A percentile compares a stretch with the other conserved stretches of the same genome.
phyloP scores from a whole-genome alignment of 2,329 filamentous ascomycete genomes.

The Penicillium sp. region DNA sequence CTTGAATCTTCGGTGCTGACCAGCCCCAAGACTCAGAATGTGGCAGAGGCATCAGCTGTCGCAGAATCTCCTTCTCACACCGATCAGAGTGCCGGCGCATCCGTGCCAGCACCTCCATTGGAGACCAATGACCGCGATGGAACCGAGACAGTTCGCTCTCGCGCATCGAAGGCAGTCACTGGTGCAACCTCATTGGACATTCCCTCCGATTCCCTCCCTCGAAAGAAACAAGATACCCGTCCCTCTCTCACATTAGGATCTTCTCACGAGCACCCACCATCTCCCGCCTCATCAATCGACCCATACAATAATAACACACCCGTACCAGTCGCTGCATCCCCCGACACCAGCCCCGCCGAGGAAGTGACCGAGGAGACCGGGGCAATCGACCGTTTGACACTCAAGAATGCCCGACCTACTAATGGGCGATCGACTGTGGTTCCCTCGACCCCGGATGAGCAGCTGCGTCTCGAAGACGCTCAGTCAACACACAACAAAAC shows the following conservation, averaged over 20 bases:
- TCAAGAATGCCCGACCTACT: constrained; percentile 26
- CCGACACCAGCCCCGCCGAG: constrained; percentile 73
- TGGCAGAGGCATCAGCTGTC: constrained; percentile 18
- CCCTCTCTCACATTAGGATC: constrained; percentile 31
- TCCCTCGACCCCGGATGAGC: constrained; percentile 59
- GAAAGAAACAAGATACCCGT: constrained; percentile 31
- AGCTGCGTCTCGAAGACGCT: constrained; percentile 58
- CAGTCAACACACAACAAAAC: constrained; percentile 41
- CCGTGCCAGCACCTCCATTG: constrained; percentile 24
- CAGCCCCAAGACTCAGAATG: constrained; percentile 10
- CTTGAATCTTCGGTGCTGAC: constrained; percentile 7
- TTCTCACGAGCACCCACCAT: constrained; percentile 42
- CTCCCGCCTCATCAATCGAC: constrained; percentile 65
- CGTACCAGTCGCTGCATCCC: constrained; percentile 65
- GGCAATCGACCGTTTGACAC: constrained; percentile 44
- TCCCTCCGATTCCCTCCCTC: constrained; percentile 17
- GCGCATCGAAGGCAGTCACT: constrained; percentile 19
- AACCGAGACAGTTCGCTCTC: constrained; percentile 20
- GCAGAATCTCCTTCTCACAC: constrained; percentile 51
- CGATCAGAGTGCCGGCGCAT: constrained; percentile 17
- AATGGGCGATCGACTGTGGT: constrained; percentile 31
- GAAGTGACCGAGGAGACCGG: constrained; percentile 48
- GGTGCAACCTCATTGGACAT: constrained; percentile 17
- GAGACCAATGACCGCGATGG: constrained; percentile 27
- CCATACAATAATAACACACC: constrained; percentile 74